These are phyloP conservation scores for Spergularia marina DNA, from an alignment of 148 eudicot genomes.

Conservation along the genomic window DNA sequence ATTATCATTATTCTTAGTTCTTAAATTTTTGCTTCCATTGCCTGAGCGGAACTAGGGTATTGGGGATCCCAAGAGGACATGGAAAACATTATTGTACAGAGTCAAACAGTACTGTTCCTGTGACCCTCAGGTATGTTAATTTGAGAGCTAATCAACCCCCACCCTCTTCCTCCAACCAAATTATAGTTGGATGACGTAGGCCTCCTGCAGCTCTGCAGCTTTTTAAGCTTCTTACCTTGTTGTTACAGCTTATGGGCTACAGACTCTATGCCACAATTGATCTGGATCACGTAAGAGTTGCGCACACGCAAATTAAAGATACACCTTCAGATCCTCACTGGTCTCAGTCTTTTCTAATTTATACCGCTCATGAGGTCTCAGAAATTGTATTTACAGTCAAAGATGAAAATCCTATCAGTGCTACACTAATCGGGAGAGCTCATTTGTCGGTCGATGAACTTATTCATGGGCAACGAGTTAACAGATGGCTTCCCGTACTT, in stretches of 20 bases:
- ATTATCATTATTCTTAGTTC: neutral
- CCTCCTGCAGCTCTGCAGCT: too few species aligned
- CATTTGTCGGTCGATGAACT: slow-evolving; percentile 54
- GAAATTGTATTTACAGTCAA: slow-evolving; percentile 59
- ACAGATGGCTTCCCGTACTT: slow-evolving; percentile 43
- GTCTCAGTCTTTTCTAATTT: slow-evolving; percentile 50
- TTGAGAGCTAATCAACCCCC: neutral
- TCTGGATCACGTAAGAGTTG: slow-evolving; percentile 64
- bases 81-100: slow-evolving; percentile 38
- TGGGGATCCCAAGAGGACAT: slow-evolving; percentile 31
- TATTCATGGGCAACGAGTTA: slow-evolving; percentile 38
- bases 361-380: slow-evolving; percentile 58
- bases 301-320: slow-evolving; percentile 40
- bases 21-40: neutral
- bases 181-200: too few species aligned
- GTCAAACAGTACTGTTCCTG: slow-evolving; percentile 36
- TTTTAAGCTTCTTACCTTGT: neutral
- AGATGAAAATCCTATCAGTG: slow-evolving; percentile 56
- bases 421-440: slow-evolving; percentile 75
- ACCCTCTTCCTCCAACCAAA: too few species aligned
- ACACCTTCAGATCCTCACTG: slow-evolving; percentile 49
- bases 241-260: slow-evolving; percentile 33
- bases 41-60: slow-evolving; percentile 16
- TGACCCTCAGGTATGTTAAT: slow-evolving; percentile 33
- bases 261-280: slow-evolving; percentile 69